These are phyloP conservation scores for Xerocomus cyaneibrunnescens DNA, from an alignment of 1,284 basidiomycete genomes.

Conservation along the genomic window DNA sequence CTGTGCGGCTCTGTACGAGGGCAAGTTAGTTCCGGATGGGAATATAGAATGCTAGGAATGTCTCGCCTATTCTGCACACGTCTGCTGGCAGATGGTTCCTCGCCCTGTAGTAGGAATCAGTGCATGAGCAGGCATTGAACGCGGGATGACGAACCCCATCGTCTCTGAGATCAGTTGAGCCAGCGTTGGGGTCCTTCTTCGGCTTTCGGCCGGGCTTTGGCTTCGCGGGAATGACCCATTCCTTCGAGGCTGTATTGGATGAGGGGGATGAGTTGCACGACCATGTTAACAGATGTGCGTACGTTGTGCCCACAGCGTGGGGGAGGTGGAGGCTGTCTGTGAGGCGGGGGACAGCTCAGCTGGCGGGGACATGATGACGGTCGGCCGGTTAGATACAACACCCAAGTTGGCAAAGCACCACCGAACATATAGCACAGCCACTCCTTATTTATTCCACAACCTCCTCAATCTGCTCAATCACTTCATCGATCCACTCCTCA, in stretches of 20 bases:
- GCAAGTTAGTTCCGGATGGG: slow-evolving; percentile 7
- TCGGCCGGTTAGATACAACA: slow-evolving; percentile 17
- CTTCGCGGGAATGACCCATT: slow-evolving; percentile 89
- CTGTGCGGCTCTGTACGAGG: slow-evolving; percentile 72
- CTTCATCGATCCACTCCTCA: slow-evolving; percentile 89
- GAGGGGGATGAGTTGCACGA: slow-evolving; percentile 4
- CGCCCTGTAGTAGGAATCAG: slow-evolving; percentile 33
- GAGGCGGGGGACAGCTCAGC: slow-evolving; percentile 32
- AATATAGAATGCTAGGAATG: background rate
- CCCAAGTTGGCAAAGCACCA: background rate
- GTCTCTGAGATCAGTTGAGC: slow-evolving; percentile 38
- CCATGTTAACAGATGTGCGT: slow-evolving; percentile 9
- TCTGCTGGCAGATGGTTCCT: slow-evolving; percentile 56
- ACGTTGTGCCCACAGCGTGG: slow-evolving; percentile 51
- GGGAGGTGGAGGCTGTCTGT: slow-evolving; percentile 26
- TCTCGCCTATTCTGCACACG: slow-evolving; percentile 75
- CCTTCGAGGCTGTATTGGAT: slow-evolving; percentile 65
- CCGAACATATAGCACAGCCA: slow-evolving; percentile 15
- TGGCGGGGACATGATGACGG: slow-evolving; percentile 28
- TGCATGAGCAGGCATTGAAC: background rate
- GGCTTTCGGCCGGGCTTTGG: slow-evolving; percentile 90
- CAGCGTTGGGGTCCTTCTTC: slow-evolving; percentile 58
- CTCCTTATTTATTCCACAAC: slow-evolving; percentile 40
- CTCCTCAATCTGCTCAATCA: slow-evolving; percentile 89
- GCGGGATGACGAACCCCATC: slow-evolving; percentile 45